Conservation (phyloP, 805 yeast species). For the Pichia phayaonensis region DNA sequence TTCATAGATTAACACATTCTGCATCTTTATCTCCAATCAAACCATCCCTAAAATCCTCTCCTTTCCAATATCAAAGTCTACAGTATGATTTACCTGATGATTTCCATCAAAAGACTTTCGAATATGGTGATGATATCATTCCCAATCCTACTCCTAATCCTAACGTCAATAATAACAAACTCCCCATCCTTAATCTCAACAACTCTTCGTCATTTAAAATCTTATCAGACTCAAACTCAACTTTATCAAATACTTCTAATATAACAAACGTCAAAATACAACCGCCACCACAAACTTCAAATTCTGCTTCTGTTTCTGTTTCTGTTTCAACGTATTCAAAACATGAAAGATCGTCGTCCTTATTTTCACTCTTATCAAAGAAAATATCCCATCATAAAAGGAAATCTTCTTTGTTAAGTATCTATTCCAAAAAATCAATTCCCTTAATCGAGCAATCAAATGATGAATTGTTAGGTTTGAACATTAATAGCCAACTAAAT, state of each 20-base stretch:
- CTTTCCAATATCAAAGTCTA: conserved; percentile 28
- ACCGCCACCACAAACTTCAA: background rate
- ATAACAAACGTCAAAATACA: background rate
- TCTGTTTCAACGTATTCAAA: background rate
- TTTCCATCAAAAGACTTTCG: conserved; percentile 12
- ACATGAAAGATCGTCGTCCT: conserved; percentile 13
- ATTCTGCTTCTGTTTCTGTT: background rate
- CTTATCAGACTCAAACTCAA: background rate
- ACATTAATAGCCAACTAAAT: conserved; percentile 5
- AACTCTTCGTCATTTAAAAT: background rate
- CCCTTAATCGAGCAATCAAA: conserved; percentile 18
- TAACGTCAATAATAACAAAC: background rate
- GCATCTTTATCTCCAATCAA: conserved; percentile 14
- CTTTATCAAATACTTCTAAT: conserved; percentile 1
- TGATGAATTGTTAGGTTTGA: conserved; percentile 21
- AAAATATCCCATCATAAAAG: conserved; percentile 22
- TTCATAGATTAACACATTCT: conserved; percentile 14
- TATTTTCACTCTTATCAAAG: conserved; percentile 21
- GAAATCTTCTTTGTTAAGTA: conserved; percentile 20
- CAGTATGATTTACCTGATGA: conserved; percentile 27
- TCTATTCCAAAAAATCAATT: conserved; percentile 11
- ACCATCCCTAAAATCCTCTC: conserved; percentile 14
- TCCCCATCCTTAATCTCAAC: background rate
- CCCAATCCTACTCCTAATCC: background rate
- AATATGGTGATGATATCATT: background rate